Conservation (phyloP, 306 rosid genomes). For the Ormosia emarginata region DNA sequence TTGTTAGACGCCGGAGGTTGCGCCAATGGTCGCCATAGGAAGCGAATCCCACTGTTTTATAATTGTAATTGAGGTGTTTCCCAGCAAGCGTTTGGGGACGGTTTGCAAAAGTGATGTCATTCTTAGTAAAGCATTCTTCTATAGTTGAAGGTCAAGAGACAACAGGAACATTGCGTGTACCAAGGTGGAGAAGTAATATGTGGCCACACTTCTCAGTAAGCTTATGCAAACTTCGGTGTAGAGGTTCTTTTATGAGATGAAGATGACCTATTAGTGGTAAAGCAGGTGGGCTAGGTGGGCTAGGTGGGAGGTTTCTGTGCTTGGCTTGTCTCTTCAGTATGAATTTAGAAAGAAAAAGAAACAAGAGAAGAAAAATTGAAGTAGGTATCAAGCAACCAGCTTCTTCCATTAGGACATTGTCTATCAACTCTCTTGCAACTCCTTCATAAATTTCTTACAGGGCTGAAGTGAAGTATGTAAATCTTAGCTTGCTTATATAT, state of each 20-base stretch:
- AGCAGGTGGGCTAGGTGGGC: slow-evolving; percentile 38
- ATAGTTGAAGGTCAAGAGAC: slow-evolving; percentile 34
- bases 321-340: neutral
- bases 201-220: slow-evolving; percentile 32
- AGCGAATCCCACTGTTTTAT: neutral
- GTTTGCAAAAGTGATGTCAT: slow-evolving; percentile 39
- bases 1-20: too few species aligned
- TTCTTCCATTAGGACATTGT: neutral
- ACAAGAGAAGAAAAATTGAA: neutral
- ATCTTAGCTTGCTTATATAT: too few species aligned
- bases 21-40: slow-evolving; percentile 41
- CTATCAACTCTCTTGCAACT: too few species aligned
- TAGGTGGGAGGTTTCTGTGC: slow-evolving; percentile 26
- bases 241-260: slow-evolving; percentile 32
- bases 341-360: neutral
- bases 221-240: slow-evolving; percentile 14
- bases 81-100: slow-evolving; percentile 35
- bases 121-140: slow-evolving; percentile 18
- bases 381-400: neutral
- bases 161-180: slow-evolving; percentile 20
- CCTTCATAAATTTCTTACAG: too few species aligned
- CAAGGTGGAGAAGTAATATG: slow-evolving; percentile 24
- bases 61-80: slow-evolving; percentile 20
- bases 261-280: slow-evolving; percentile 48
- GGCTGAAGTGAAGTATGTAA: too few species aligned